These are phyloP conservation scores for Cyclotella distinguenda DNA, from an alignment of 108 stramenopile species.

Conservation along the genomic window DNA sequence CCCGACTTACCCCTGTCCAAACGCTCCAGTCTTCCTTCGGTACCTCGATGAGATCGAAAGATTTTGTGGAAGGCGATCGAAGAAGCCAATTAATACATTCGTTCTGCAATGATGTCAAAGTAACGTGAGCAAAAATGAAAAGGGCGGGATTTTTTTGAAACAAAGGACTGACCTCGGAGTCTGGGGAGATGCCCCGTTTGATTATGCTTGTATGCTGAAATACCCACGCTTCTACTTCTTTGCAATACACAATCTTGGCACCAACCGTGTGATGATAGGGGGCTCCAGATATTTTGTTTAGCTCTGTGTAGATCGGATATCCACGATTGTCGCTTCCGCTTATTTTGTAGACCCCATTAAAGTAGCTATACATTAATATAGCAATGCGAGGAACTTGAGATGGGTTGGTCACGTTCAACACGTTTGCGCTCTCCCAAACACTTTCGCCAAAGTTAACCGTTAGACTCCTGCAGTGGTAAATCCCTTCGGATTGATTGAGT, in stretches of 20 bases:
- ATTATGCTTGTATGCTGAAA: constrained; percentile 18
- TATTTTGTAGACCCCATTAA: constrained; percentile 30
- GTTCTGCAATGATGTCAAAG: no score
- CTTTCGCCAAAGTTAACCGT: constrained; percentile 8
- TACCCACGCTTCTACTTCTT: constrained; percentile 28
- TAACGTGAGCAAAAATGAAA: no score
- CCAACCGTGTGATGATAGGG: constrained; percentile 8
- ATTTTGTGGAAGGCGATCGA: no score
- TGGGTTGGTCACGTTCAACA: background rate
- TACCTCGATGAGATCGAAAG: no score
- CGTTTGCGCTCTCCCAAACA: constrained; percentile 35
- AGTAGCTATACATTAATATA: constrained; percentile 31
- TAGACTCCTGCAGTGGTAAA: constrained; percentile 8
- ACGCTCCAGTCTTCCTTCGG: no score
- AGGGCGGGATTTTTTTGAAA: no score
- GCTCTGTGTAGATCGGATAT: constrained; percentile 23
- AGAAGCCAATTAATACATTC: no score
- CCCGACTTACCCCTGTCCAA: no score
- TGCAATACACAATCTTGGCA: constrained; percentile 36
- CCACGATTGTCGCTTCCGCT: constrained; percentile 26
- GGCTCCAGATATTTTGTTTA: constrained; percentile 15
- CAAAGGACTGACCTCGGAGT: no score
- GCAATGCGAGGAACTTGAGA: background rate
- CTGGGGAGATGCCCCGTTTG: no score
- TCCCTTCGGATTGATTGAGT: constrained; percentile 11